These are phyloP conservation scores for Fomitopsis palustris DNA, from an alignment of 1,284 basidiomycete species.

Conservation along the genomic window DNA sequence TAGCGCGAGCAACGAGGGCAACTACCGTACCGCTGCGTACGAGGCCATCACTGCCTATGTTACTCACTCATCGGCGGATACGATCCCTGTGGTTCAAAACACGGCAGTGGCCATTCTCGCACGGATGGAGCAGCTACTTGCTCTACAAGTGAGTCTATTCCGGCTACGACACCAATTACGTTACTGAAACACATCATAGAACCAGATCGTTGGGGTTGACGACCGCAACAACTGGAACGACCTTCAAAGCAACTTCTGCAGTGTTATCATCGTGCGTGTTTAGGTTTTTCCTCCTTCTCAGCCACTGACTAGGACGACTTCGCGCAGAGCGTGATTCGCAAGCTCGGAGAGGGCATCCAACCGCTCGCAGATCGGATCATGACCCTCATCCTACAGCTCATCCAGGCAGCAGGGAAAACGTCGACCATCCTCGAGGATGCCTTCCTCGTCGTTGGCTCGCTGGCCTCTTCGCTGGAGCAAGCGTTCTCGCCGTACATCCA, in stretches of 20 bases:
- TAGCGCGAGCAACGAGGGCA: conserved; percentile 85
- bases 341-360: conserved; percentile 80
- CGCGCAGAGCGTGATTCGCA: conserved; percentile 75
- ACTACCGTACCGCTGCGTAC: conserved; percentile 94
- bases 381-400: conserved; percentile 86
- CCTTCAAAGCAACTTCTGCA: conserved; percentile 93
- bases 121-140: conserved; percentile 87
- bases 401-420: conserved; percentile 86
- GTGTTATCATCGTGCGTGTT: conserved; percentile 77
- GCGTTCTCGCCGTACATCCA: conserved; percentile 88
- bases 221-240: conserved; percentile 99
- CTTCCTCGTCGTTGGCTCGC: conserved; percentile 91
- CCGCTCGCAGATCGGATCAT: conserved; percentile 94
- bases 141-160: conserved; percentile 59
- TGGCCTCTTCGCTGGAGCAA: conserved; percentile 81
- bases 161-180: neutral
- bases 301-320: conserved; percentile 6
- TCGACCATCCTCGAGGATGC: conserved; percentile 97
- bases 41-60: conserved; percentile 91
- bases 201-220: conserved; percentile 93
- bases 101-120: conserved; percentile 80
- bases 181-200: conserved; percentile 39
- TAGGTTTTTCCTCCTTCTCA: neutral
- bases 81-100: conserved; percentile 79
- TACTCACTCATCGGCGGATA: conserved; percentile 79